Evolutionary conservation across 164 flowering plant species (phyloP), one percentile per base, ranked within the genome.

Genomic region (Vitis cinerea): DNA sequence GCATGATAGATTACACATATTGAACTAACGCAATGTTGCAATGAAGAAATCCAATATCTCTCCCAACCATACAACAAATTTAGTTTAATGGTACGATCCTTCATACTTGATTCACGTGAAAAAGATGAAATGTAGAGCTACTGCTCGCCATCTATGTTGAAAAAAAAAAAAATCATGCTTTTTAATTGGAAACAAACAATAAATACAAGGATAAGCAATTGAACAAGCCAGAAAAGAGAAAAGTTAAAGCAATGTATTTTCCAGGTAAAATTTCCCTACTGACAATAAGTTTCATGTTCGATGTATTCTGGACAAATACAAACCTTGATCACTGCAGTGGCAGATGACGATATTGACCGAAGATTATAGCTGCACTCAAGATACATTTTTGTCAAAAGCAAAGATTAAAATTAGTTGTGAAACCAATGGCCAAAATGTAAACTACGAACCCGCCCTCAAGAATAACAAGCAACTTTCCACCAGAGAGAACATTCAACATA

Each of bases 401-500:
- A 67, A 53, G 11, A 23, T 30, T 29, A 29, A 51, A 27, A 8
- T 16, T 23, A 51, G 44, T 16, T 7, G 8, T 57, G 17, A 71
- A 66, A 73, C 31, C 50, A 68, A 61, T 48, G 65, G 55, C 10
- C 16, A 27, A 62, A 48, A 61, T 58, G 27, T 48, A 71, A 70
- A 77, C 16, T 56, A 86, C 97, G 51, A 64, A 95, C 99, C 99
- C 99, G 81, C 99, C 99, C 85, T 95, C 99, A 61, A 95, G 97
- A 70, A 95, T 83, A 61, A 93, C 97, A 72, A 95, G 98, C 83
- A 95, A 73, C 72, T 88, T 95, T 69, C 99, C 97, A 65, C 83
- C 80, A 52, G 91, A 86, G 4, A 95, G 78, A 60, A 72, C 66
- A 53, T 55, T 82, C 81, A 93, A 75, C 92, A 93, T 85, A 17